phyloP scores from a whole-genome alignment of 768 basidiomycete genomes.

The Auricularia auricula-judae region DNA sequence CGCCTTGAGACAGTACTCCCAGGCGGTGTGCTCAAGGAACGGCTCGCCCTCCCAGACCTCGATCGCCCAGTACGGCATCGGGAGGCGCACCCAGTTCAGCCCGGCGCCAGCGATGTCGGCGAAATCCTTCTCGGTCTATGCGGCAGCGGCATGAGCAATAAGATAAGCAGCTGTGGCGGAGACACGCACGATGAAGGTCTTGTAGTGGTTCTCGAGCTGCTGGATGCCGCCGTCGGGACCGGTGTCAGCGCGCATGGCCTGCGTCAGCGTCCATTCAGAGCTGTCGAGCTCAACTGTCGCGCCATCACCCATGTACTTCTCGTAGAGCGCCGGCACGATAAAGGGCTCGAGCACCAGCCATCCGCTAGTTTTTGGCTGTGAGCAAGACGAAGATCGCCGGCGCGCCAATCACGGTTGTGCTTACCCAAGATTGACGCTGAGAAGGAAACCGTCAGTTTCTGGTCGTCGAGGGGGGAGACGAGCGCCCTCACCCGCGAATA shows the following conservation, averaged over 20 bases:
- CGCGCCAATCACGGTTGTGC: constrained; percentile 8
- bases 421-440: constrained; percentile 7
- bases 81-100: constrained; percentile 72
- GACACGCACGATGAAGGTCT: constrained; percentile 63
- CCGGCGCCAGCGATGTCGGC: constrained; percentile 84
- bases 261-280: constrained; percentile 61
- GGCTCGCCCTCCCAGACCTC: constrained; percentile 68
- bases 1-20: constrained; percentile 67
- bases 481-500: constrained; percentile 40
- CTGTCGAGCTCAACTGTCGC: constrained; percentile 17
- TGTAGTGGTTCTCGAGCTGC: constrained; percentile 66
- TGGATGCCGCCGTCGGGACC: constrained; percentile 41
- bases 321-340: constrained; percentile 53
- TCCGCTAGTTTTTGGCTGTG: constrained; percentile 42
- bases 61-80: constrained; percentile 80
- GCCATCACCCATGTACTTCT: constrained; percentile 37
- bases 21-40: constrained; percentile 59
- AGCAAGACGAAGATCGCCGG: constrained; percentile 36
- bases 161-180: neutral
- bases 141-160: neutral
- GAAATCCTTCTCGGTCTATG: constrained; percentile 79
- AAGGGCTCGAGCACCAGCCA: constrained; percentile 73
- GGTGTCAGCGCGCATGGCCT: constrained; percentile 56
- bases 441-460: neutral
- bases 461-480: neutral